Percentiles rank a stretch among this genome's conserved stretches.
Conservation (phyloP, 2,329 filamentous ascomycete species). For the Aspergillus sp. region DNA sequence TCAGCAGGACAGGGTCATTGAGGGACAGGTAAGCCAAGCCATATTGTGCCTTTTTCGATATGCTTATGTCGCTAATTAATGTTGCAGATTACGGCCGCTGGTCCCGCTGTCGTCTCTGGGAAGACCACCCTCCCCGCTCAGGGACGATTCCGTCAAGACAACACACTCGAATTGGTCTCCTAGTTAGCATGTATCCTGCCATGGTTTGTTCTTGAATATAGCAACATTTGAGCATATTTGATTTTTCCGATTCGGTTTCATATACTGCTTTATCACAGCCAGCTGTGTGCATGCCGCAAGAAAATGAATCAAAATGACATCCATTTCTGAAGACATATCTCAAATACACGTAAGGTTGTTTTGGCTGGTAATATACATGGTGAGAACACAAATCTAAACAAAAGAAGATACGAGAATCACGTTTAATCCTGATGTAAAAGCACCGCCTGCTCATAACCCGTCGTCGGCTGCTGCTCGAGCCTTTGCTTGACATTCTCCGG, state of each 20-base stretch:
- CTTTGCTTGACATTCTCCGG: conserved; percentile 8
- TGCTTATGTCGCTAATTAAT: conserved; percentile 8
- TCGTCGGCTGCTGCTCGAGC: conserved; percentile 11
- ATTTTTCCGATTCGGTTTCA: background rate
- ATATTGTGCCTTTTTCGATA: background rate
- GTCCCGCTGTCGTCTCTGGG: conserved; percentile 65
- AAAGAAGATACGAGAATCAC: background rate
- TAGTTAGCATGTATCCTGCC: conserved; percentile 3
- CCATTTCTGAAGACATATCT: conserved; percentile 13
- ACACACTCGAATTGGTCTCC: conserved; percentile 55
- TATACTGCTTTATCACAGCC: background rate
- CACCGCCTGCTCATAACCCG: conserved; percentile 14
- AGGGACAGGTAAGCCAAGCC: conserved; percentile 55
- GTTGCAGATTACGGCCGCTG: conserved; percentile 61
- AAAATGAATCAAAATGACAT: conserved; percentile 7
- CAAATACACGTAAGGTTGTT: conserved; percentile 13
- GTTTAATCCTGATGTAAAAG: conserved; percentile 10
- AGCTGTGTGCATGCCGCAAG: background rate
- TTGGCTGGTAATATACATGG: conserved; percentile 19
- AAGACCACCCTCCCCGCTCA: conserved; percentile 58
- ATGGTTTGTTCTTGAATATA: background rate
- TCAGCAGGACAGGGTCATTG: conserved; percentile 33
- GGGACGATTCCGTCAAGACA: conserved; percentile 63
- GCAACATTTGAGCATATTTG: background rate
- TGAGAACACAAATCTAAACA: conserved; percentile 7